Evolutionary conservation across 2,329 filamentous ascomycete genomes (phyloP), one percentile per base, ranked within the genome.

Genomic region (Davidsoniella australis): DNA sequence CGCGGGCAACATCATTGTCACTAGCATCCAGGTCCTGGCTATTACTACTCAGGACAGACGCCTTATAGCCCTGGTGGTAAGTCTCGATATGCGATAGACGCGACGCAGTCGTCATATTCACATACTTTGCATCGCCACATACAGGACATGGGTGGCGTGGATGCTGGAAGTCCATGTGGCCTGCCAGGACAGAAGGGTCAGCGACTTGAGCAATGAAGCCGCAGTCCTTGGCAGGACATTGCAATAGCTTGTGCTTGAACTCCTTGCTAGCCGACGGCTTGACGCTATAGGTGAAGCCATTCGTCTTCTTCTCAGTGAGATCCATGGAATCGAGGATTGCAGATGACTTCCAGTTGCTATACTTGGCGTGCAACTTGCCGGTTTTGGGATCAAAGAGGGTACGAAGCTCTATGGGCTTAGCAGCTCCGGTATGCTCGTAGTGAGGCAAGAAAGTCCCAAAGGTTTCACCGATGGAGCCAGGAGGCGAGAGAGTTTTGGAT

Each of bases 161-260:
- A 20, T 52, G 50, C 14, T n/a, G 9, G 16, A 17, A 17, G 38
- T 52, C 50, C 3, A 52, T 16, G 37, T 52, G 50, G 9, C 42
- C 36, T 26, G 45, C 36, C n/a, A 50, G 36, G 18, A 23, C 9
- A 45, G 29, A 45, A 23, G 36, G 48, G 8, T 44, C 36, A 4
- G 17, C 20, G 40, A 38, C 12, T 9, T 48, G 20, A 3, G 37
- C 24, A n/a, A 52, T 26, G 16, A 45, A 52, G 16, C 45, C 50
- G 17, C 50, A 52, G 24, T 45, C 45, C 3, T 39, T 16, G 41
- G 33, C 45, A n/a, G 50, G 50, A 29, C 50, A 52, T 37, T 52
- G 33, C 18, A 48, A 23, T 9, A 45, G 24, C n/a, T 17, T 45
- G 16, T 24, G 10, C 18, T 41, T 36, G 29, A 43, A 17, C 43